Evolutionary conservation across 805 yeast species (phyloP).

Genomic region (Wickerhamiella nectarea): DNA sequence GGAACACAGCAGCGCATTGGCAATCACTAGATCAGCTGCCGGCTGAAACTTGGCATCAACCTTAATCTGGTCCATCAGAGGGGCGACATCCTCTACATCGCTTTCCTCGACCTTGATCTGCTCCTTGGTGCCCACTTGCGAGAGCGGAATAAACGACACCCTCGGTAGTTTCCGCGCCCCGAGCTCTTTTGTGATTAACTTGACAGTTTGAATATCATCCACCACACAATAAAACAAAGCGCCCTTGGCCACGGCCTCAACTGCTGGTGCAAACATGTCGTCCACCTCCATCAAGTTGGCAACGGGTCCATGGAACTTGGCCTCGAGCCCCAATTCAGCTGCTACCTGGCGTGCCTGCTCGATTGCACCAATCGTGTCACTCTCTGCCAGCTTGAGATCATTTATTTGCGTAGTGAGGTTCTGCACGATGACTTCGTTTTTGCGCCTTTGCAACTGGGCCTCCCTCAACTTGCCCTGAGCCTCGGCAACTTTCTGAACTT

Average conservation of each 20-base stretch:
- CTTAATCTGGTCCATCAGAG: slow-evolving; percentile 62
- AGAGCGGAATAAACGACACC: slow-evolving; percentile 82
- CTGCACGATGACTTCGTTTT: slow-evolving; percentile 41
- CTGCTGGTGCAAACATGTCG: slow-evolving; percentile 71
- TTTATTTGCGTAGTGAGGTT: slow-evolving; percentile 40
- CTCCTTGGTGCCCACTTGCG: slow-evolving; percentile 36
- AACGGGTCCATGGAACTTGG: slow-evolving; percentile 67
- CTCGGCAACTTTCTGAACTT: slow-evolving; percentile 25
- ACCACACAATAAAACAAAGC: slow-evolving; percentile 81
- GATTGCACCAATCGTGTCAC: slow-evolving; percentile 35
- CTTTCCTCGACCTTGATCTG: slow-evolving; percentile 38
- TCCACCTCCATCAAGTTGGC: slow-evolving; percentile 73
- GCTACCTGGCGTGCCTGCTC: slow-evolving; percentile 54
- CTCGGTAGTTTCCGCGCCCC: slow-evolving; percentile 55
- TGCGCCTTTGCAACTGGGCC: slow-evolving; percentile 70
- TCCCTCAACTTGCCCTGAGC: slow-evolving; percentile 49
- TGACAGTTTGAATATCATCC: slow-evolving; percentile 73
- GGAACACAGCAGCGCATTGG: slow-evolving; percentile 62
- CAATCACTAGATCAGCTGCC: slow-evolving; percentile 71
- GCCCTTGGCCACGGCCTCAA: slow-evolving; percentile 80
- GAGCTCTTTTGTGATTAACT: slow-evolving; percentile 62
- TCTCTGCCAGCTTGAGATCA: neutral
- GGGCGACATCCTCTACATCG: slow-evolving; percentile 51
- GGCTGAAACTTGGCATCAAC: slow-evolving; percentile 41
- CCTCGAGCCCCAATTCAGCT: slow-evolving; percentile 39